Conservation (phyloP, 2,329 filamentous ascomycete genomes). For the Huntiella abstrusa region DNA sequence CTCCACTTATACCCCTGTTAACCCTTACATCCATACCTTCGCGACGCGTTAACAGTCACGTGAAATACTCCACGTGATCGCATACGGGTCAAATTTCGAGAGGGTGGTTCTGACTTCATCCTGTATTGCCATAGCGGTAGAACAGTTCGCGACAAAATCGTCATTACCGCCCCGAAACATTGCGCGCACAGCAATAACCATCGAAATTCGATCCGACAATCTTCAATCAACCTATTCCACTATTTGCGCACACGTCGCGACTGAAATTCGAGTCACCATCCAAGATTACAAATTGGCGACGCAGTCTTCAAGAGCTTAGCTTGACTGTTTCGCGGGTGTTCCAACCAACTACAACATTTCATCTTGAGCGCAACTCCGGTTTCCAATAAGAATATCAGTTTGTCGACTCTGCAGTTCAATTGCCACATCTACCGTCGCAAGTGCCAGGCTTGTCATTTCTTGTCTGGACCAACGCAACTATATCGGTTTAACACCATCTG, state of each 20-base stretch:
- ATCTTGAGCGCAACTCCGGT: too few relatives aligned
- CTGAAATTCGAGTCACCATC: too few relatives aligned
- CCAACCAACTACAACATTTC: too few relatives aligned
- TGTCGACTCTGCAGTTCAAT: too few relatives aligned
- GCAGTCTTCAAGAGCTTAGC: too few relatives aligned
- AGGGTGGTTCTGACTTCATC: conserved; percentile 6
- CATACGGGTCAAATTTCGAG: conserved; percentile 9
- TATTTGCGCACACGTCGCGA: background rate
- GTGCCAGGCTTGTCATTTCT: too few relatives aligned
- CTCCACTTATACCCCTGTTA: conserved; percentile 1
- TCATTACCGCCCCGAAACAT: background rate
- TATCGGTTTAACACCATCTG: too few relatives aligned
- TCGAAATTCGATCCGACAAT: background rate
- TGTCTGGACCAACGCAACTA: too few relatives aligned
- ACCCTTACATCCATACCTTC: background rate
- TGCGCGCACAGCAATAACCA: background rate
- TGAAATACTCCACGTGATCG: conserved; percentile 7
- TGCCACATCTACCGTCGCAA: too few relatives aligned
- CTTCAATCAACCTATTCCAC: background rate
- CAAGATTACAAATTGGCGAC: too few relatives aligned
- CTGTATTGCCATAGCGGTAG: conserved; percentile 2
- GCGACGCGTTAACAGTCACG: conserved; percentile 2
- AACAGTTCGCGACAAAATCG: conserved; percentile 5
- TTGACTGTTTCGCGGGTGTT: too few relatives aligned
- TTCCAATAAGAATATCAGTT: too few relatives aligned